Base-by-base conservation (phyloP, 2,329 filamentous ascomycete species). In the Xenoacremonium recifei region DNA sequence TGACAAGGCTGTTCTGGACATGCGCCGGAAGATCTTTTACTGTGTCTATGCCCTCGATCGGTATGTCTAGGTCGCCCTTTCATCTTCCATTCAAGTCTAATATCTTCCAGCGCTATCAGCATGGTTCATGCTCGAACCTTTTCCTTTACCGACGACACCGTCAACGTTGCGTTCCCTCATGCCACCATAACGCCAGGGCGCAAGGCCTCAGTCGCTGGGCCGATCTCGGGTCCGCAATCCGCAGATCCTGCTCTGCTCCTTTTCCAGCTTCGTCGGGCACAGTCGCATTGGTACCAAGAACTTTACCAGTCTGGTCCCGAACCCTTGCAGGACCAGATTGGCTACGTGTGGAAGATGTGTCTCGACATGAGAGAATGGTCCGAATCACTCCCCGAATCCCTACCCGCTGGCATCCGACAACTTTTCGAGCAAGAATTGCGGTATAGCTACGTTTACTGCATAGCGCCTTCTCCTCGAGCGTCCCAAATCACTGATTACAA, bases 91-190 rank as follows among this genome's bases (percentile, higher is more conserved):
- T 9, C 12, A 30, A 15, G 41, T 39, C 56, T 65, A 40, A 62
- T 47, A 40, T 18, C 21, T 4, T 9, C 34, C 1, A 90, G 89
- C 58, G 84, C 88, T 10, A 91, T 95, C 34, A 95, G 90, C 54
- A 87, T 96, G 72, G 87, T 92, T 4, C 83, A 95, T 52, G 87
- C 87, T 10, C 78, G 89, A 23, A 85, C 90, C 0, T 96, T 96
- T 63, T 96, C 92, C 0, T 96, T 97, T 60, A 92, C 89, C 0
- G 92, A 97, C 60, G 89, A 92, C 42, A 86, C 91, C 5, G 79
- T 87, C 19, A 85, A 88, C 51, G 91, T 97, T 21, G 80, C 79
- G n/a, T 79, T 90, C 48, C 89, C 90, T 2, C 76, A 78, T 40
- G 62, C 66, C 31, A 54, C 68, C 54, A n/a, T n/a, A n/a, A 63